Evolutionary conservation across 192 early-diverging fungal genomes (phyloP).

Genomic region (Coemansia javaensis): DNA sequence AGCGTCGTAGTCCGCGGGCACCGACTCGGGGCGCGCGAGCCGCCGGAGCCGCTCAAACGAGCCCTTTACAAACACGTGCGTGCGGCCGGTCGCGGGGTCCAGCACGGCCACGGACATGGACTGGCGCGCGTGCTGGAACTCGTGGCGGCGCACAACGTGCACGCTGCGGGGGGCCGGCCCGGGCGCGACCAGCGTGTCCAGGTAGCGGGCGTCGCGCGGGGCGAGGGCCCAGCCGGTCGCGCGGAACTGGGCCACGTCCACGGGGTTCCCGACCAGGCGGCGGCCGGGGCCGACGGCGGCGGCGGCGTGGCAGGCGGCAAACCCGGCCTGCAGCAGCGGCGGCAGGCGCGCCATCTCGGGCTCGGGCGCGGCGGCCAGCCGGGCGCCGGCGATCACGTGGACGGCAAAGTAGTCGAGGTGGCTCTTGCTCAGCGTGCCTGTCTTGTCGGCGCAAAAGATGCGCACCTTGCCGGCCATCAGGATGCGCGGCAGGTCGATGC

Average conservation of each 20-base stretch:
- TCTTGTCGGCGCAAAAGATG: conserved; percentile 77
- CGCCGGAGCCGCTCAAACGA: conserved; percentile 70
- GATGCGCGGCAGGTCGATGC: conserved; percentile 69
- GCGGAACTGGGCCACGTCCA: conserved; percentile 76
- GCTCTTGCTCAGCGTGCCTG: conserved; percentile 72
- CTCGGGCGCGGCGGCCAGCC: conserved; percentile 15
- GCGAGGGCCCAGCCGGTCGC: conserved; percentile 50
- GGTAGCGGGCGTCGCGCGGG: conserved; percentile 5
- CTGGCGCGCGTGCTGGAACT: conserved; percentile 71
- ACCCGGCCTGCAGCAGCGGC: conserved; percentile 27
- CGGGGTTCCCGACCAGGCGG: conserved; percentile 70
- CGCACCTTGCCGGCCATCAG: conserved; percentile 70
- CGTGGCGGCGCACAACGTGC: conserved; percentile 64
- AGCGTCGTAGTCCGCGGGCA: conserved; percentile 58
- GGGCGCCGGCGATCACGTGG: conserved; percentile 4
- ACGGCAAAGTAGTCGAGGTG: conserved; percentile 64
- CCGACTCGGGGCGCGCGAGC: conserved; percentile 34
- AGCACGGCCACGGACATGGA: conserved; percentile 68
- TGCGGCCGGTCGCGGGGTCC: conserved; percentile 51
- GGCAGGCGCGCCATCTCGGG: conserved; percentile 32
- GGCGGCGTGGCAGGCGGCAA: conserved; percentile 65
- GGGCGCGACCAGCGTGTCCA: conserved; percentile 55
- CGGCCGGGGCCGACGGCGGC: conserved; percentile 52
- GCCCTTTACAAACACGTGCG: conserved; percentile 71
- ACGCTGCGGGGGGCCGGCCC: conserved; percentile 5